Conservation (phyloP, 352 stramenopile species). For the Pythium utonaiense region DNA sequence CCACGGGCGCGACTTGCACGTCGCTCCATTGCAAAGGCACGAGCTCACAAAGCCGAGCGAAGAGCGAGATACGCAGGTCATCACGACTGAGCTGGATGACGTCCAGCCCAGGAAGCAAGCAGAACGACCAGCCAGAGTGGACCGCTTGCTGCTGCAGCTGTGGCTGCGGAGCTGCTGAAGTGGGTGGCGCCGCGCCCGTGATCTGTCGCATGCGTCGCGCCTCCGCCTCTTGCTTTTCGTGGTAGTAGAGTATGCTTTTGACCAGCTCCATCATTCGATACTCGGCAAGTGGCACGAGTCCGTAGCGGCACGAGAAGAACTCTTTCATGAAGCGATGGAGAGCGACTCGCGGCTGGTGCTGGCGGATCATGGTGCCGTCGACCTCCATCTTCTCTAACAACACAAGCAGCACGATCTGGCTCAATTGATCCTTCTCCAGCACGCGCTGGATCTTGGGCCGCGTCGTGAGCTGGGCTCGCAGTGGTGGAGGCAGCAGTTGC, state of each 20-base stretch:
- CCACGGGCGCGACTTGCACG: conserved; percentile 1
- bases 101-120: conserved; percentile 7
- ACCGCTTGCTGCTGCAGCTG: background rate
- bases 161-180: conserved; percentile 7
- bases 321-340: conserved; percentile 60
- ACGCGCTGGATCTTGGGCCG: conserved; percentile 50
- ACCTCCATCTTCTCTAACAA: conserved; percentile 57
- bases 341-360: conserved; percentile 19
- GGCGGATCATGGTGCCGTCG: conserved; percentile 31
- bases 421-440: conserved; percentile 44
- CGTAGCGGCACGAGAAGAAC: conserved; percentile 50
- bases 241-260: conserved; percentile 56
- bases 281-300: conserved; percentile 53
- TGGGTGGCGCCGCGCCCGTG: conserved; percentile 8
- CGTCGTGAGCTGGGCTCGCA: conserved; percentile 50
- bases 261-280: conserved; percentile 71
- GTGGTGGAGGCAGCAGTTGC: conserved; percentile 37
- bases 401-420: conserved; percentile 37
- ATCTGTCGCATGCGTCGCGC: conserved; percentile 8
- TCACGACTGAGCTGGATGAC: conserved; percentile 16
- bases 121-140: background rate
- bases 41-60: conserved; percentile 53
- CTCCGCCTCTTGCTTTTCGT: conserved; percentile 38
- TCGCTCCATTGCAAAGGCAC: conserved; percentile 34
- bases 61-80: conserved; percentile 50